Percentiles rank a stretch among this genome's conserved stretches.
Evolutionary conservation across 805 yeast genomes (phyloP).

Genomic region (Candida schatavii): DNA sequence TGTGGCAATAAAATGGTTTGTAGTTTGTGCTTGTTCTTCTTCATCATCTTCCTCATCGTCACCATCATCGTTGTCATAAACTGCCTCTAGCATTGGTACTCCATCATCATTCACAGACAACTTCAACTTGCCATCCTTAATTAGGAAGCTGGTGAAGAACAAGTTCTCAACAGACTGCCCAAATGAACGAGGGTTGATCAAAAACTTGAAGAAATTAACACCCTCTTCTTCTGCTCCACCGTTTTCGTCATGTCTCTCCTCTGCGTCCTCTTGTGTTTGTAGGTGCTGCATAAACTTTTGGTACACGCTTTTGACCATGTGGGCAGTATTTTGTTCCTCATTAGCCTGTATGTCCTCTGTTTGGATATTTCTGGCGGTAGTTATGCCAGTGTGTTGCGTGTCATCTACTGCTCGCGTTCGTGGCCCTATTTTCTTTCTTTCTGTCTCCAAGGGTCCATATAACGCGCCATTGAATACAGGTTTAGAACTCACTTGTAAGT

Average conservation of each 20-base stretch:
- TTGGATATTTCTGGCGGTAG: constrained; percentile 55
- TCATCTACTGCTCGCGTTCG: constrained; percentile 39
- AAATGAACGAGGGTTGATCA: constrained; percentile 74
- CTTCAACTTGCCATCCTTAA: constrained; percentile 65
- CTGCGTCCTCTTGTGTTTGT: constrained; percentile 10
- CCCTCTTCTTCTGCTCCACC: constrained; percentile 18
- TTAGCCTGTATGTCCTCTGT: constrained; percentile 49
- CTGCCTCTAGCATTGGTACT: constrained; percentile 43
- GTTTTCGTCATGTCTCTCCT: constrained; percentile 10
- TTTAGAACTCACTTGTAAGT: constrained; percentile 42
- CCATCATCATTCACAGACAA: constrained; percentile 49
- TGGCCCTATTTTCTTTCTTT: constrained; percentile 43
- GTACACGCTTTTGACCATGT: constrained; percentile 57
- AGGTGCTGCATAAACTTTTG: constrained; percentile 25
- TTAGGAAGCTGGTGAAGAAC: constrained; percentile 77
- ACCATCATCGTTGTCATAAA: constrained; percentile 19
- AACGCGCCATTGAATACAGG: constrained; percentile 58
- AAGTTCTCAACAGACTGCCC: constrained; percentile 80
- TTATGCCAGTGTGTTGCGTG: constrained; percentile 35
- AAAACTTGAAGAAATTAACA: constrained; percentile 60
- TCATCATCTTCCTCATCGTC: constrained; percentile 20
- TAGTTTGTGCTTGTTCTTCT: constrained; percentile 14
- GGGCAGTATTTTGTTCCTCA: constrained; percentile 61
- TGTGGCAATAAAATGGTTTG: constrained; percentile 67
- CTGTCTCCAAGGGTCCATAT: constrained; percentile 67